Percentiles rank a stretch among this genome's conserved stretches.
Evolutionary conservation across 495 filamentous ascomycete species (phyloP).

Genomic region (Neurospora sp.): DNA sequence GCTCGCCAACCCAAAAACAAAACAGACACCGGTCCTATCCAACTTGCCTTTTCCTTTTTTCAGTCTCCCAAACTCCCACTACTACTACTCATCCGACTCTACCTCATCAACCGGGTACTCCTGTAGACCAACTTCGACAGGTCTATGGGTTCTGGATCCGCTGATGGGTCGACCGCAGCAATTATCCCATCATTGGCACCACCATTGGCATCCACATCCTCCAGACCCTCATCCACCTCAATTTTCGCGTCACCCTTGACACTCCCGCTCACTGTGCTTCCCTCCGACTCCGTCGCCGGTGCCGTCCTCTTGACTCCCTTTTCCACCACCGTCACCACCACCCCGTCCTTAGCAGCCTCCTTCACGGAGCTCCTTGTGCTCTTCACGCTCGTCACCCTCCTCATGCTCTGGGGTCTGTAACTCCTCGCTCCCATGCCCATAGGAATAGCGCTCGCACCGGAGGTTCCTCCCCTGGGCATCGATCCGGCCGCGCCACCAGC

Average conservation of each 20-base stretch:
- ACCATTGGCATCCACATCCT: slow-evolving; percentile 24
- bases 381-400: slow-evolving; percentile 5
- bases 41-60: neutral
- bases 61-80: neutral
- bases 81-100: neutral
- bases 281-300: neutral
- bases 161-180: slow-evolving; percentile 27
- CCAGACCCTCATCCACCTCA: slow-evolving; percentile 29
- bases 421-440: neutral
- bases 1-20: neutral
- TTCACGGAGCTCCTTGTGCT: slow-evolving; percentile 1
- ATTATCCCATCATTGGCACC: neutral
- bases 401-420: slow-evolving; percentile 22
- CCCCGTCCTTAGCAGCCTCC: slow-evolving; percentile 13
- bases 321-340: neutral
- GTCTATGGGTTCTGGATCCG: slow-evolving; percentile 25
- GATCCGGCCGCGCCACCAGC: slow-evolving; percentile 11
- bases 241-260: slow-evolving; percentile 2
- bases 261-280: neutral
- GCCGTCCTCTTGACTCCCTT: slow-evolving; percentile 11
- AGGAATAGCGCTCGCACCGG: neutral
- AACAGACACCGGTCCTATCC: neutral
- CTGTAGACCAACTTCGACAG: slow-evolving; percentile 7
- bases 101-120: slow-evolving; percentile 12
- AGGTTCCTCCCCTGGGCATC: slow-evolving; percentile 2